phyloP scores from a whole-genome alignment of 208 protist genomes.

The Crithidia bombi region DNA sequence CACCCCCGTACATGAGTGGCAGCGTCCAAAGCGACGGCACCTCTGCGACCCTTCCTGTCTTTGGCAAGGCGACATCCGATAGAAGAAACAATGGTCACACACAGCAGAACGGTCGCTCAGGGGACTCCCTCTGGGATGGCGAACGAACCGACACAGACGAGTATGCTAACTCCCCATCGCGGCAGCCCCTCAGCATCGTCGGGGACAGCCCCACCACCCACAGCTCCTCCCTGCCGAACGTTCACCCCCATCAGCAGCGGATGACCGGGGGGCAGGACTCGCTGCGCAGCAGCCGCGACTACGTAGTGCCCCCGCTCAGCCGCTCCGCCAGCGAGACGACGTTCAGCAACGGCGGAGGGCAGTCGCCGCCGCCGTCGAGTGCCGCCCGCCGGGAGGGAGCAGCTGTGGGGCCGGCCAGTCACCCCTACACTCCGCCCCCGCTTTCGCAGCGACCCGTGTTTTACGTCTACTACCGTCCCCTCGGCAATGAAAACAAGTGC shows the following conservation, averaged over 20 bases:
- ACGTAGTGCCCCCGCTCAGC: conserved; percentile 5
- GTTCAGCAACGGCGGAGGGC: not conserved
- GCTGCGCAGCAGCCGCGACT: conserved; percentile 20
- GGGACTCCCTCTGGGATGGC: conserved; percentile 6
- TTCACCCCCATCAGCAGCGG: conserved; percentile 3
- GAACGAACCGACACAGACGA: conserved; percentile 15
- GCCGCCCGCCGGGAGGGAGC: too few species aligned
- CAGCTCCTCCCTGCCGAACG: not conserved
- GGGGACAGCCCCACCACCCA: conserved; percentile 11
- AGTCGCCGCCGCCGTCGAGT: too few species aligned
- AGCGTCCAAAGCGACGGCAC: not conserved
- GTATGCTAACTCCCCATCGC: not conserved
- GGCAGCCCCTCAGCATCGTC: conserved; percentile 26
- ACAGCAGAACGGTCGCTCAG: too few species aligned
- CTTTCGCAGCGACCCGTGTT: conserved; percentile 36
- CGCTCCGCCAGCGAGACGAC: not conserved
- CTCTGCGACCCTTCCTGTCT: not conserved
- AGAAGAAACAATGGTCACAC: conserved; percentile 1
- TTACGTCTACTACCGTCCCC: conserved; percentile 65
- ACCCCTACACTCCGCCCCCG: not conserved
- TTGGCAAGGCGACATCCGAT: not conserved
- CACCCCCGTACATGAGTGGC: not conserved
- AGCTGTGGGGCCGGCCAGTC: not conserved
- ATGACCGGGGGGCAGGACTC: not conserved
- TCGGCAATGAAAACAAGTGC: conserved; percentile 61